A percentile compares a stretch with the other conserved stretches of the same genome.
Evolutionary conservation across 169 alveolate genomes (phyloP).

Genomic region (Cryptosporidium ryanae): DNA sequence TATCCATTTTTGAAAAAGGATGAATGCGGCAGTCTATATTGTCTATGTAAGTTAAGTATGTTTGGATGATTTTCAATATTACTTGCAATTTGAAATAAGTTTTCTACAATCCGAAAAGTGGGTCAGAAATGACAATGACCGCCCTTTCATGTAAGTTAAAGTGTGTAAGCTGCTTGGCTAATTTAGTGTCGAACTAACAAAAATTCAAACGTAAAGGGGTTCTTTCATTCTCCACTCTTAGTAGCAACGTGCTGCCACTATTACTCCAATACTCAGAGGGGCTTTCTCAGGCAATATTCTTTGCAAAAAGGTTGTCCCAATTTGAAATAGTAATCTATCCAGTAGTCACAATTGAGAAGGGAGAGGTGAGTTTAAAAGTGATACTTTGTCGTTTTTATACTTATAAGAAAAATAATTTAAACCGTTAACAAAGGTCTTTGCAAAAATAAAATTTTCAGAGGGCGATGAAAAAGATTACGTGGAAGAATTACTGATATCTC

Average conservation of each 20-base stretch:
- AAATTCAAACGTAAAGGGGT: slow-evolving; percentile 32
- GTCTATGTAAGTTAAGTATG: slow-evolving; percentile 42
- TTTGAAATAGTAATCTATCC: slow-evolving; percentile 42
- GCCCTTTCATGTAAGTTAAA: slow-evolving; percentile 64
- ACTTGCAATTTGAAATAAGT: slow-evolving; percentile 13
- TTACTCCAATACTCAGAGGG: slow-evolving; percentile 45
- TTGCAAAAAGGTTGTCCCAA: slow-evolving; percentile 10
- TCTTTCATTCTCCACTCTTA: slow-evolving; percentile 51
- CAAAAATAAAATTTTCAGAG: background rate
- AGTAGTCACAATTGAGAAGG: slow-evolving; percentile 7
- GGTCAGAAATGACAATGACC: slow-evolving; percentile 35
- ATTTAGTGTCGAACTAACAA: background rate
- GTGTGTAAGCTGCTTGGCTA: background rate
- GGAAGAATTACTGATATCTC: slow-evolving; percentile 32
- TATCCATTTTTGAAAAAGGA: slow-evolving; percentile 47
- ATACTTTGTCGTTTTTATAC: background rate
- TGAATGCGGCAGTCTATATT: slow-evolving; percentile 19
- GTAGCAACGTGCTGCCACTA: slow-evolving; percentile 36
- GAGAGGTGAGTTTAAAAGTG: slow-evolving; percentile 35
- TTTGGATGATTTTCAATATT: background rate
- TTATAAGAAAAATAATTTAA: background rate
- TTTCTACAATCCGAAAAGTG: slow-evolving; percentile 17
- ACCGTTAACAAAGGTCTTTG: slow-evolving; percentile 28
- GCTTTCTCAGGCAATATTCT: slow-evolving; percentile 50
- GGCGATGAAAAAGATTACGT: background rate